Evolutionary conservation across 1,139 yeast genomes (phyloP), one percentile per base, ranked within the genome.

Genomic region (Hansenula sp.): DNA sequence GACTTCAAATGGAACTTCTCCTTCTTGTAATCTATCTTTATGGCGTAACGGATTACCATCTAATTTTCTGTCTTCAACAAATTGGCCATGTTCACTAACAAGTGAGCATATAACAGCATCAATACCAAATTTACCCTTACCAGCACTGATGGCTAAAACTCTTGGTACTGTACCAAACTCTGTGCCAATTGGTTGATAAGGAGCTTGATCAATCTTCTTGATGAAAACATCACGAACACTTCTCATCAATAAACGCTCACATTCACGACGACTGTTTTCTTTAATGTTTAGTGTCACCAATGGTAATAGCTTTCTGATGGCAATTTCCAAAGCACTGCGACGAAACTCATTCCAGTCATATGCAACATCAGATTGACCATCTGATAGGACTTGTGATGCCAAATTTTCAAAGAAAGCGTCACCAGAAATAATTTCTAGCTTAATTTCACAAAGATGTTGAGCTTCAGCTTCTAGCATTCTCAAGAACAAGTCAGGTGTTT

Each of bases 381-480:
- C 96, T 1, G 94, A 84, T 42, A 82, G 80, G 57, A 88, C 70
- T 53, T 83, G 79, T 49, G 80, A 76, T 47, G 74, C 71, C 41
- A 81, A 57, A 46, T 74, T 76, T 40, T 72, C 75, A 43, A 77
- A 67, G 43, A 76, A 66, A 41, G 74, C 65, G 3, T 70, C 66
- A 46, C 56, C 62, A 18, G 67, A 63, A 21, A 66, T 60, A 48
- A 73, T 66, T 49, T 73, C 72, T n/a, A 76, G 62, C 36, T 72
- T 67, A 10, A 78, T 68, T 38, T 61, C 67, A 40, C 79, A 67
- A 41, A 78, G 62, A 62, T 67, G 96, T 77, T 67, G 78, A 56
- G 63, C 65, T 61, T 93, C 99, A 2, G 99, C 99, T 59, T 86
- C 91, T 42, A 91, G 68, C 96, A 93, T 93, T 58, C 95, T 78